Percentiles rank a stretch among this genome's conserved stretches.
phyloP scores from a whole-genome alignment of 306 rosid genomes.

The Vigna angularis region DNA sequence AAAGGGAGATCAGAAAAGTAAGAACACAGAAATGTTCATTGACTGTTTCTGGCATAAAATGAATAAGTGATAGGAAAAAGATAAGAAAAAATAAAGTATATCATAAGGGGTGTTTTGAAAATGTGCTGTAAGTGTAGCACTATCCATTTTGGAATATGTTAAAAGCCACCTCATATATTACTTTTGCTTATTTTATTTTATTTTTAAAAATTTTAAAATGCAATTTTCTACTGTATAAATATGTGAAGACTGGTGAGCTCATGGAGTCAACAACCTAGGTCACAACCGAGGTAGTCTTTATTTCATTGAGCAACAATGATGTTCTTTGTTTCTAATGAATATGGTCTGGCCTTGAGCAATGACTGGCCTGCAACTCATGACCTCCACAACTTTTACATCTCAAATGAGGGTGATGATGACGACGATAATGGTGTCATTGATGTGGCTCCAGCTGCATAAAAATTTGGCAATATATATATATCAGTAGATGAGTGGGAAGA shows the following conservation, averaged over 20 bases:
- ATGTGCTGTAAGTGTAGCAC: neutral
- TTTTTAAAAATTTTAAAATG: neutral
- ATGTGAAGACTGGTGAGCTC: constrained; percentile 40
- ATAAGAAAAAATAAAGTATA: neutral
- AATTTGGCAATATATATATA: neutral
- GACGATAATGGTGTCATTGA: constrained; percentile 46
- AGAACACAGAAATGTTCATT: neutral
- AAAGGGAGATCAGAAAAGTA: neutral
- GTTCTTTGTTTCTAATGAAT: constrained; percentile 30
- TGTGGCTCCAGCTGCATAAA: constrained; percentile 64
- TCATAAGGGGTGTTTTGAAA: neutral
- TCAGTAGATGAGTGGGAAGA: neutral
- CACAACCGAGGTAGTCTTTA: constrained; percentile 6
- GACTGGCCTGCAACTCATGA: neutral
- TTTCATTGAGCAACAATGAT: constrained; percentile 39
- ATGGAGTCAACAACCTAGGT: constrained; percentile 43
- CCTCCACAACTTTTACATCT: neutral
- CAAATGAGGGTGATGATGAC: constrained; percentile 44
- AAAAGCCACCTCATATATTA: neutral
- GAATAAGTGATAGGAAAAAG: neutral
- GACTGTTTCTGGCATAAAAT: neutral
- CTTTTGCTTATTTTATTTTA: neutral
- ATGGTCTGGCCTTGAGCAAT: constrained; percentile 29
- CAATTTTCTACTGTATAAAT: constrained; percentile 32
- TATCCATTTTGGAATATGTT: neutral